A percentile compares a stretch with the other conserved stretches of the same genome.
Conservation (phyloP, 2,329 filamentous ascomycete species). For the Aaosphaeria arxii region DNA sequence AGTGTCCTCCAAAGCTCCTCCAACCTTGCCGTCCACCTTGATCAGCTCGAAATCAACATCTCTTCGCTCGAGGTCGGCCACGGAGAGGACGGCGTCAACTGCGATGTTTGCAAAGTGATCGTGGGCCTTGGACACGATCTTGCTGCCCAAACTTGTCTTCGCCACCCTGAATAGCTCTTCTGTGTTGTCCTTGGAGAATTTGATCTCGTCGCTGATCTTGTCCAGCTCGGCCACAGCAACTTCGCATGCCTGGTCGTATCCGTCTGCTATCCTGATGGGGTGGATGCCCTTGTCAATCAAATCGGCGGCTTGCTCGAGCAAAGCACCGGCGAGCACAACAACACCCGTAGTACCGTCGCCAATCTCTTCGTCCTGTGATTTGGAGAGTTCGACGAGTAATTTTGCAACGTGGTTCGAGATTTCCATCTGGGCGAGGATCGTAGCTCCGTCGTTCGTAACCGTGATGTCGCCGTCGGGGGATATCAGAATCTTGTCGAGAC, state of each 20-base stretch:
- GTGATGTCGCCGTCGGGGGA: conserved; percentile 98
- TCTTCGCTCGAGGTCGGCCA: conserved; percentile 91
- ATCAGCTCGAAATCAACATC: conserved; percentile 99
- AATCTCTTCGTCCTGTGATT: conserved; percentile 98
- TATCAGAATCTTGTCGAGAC: conserved; percentile 98
- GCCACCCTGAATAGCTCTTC: conserved; percentile 91
- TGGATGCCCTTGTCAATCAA: conserved; percentile 99
- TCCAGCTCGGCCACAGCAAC: conserved; percentile 92
- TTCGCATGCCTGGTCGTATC: conserved; percentile 96
- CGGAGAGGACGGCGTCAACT: conserved; percentile 92
- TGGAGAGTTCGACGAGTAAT: conserved; percentile 92
- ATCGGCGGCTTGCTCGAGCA: conserved; percentile 94
- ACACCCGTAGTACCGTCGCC: conserved; percentile 98
- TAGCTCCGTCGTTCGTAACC: conserved; percentile 97
- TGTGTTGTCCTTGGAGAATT: conserved; percentile 77
- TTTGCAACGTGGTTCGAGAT: conserved; percentile 98
- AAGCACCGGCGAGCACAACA: conserved; percentile 88
- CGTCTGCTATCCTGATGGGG: conserved; percentile 96
- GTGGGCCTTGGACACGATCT: conserved; percentile 98
- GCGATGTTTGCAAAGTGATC: conserved; percentile 98
- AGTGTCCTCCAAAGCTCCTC: conserved; percentile 88
- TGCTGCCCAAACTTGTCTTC: conserved; percentile 92
- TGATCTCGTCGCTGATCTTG: conserved; percentile 85
- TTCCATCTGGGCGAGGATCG: conserved; percentile 96
- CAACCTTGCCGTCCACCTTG: conserved; percentile 98